A percentile compares a stretch with the other conserved stretches of the same genome.
Conservation (phyloP, 2,329 filamentous ascomycete species). For the Mollisiaceae sp. region DNA sequence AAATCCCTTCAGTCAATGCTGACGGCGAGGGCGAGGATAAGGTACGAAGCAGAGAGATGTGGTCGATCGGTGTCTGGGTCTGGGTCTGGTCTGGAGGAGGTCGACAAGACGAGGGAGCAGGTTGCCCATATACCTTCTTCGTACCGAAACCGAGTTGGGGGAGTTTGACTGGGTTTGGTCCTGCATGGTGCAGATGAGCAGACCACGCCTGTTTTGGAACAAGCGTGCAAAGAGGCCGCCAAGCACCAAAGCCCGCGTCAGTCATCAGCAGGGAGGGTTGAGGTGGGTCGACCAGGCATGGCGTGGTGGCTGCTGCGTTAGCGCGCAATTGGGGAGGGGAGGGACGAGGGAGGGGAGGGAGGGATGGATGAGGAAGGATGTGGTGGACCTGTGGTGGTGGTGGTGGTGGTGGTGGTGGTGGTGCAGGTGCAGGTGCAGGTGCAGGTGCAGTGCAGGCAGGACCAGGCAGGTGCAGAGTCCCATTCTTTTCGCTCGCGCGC, state of each 20-base stretch:
- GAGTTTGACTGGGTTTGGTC: slow-evolving; percentile 28
- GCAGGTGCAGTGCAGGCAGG: too few relatives aligned
- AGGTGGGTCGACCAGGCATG: not conserved
- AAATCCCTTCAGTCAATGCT: slow-evolving; percentile 21
- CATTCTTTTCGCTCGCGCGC: too few relatives aligned
- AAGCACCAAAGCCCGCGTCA: slow-evolving; percentile 10
- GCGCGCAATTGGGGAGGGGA: too few relatives aligned
- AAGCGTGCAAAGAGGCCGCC: slow-evolving; percentile 6
- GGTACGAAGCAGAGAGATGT: not conserved
- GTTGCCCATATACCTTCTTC: slow-evolving; percentile 32
- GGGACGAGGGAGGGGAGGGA: too few relatives aligned
- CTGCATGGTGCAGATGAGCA: slow-evolving; percentile 26
- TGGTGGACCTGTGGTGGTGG: too few relatives aligned
- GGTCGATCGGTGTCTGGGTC: slow-evolving; percentile 15
- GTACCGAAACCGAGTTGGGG: slow-evolving; percentile 23
- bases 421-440: too few relatives aligned
- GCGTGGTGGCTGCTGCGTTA: slow-evolving; percentile 1
- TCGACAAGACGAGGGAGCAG: slow-evolving; percentile 22
- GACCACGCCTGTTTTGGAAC: slow-evolving; percentile 13
- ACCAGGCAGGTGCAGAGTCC: too few relatives aligned
- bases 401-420: too few relatives aligned
- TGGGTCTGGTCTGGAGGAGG: not conserved
- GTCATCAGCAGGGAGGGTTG: slow-evolving; percentile 8
- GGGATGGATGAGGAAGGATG: too few relatives aligned
- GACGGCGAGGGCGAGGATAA: slow-evolving; percentile 9